Base-by-base conservation (phyloP, 2,329 filamentous ascomycete species). In the Salinomyces thailandicus region DNA sequence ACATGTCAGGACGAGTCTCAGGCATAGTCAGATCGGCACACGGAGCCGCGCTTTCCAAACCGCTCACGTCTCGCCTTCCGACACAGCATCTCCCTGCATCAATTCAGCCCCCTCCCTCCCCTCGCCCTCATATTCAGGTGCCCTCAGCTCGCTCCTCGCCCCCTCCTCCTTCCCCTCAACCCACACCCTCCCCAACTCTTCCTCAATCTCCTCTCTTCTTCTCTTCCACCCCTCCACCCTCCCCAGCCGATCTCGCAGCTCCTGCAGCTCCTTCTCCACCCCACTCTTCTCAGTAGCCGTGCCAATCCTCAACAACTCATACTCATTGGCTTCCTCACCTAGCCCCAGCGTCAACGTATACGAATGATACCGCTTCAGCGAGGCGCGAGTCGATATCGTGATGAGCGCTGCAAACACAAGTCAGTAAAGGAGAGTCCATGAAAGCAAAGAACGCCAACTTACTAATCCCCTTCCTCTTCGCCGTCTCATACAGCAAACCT, bases 381-480 rank as follows among this genome's bases (percentile, higher is more conserved):
- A 93, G 11, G 85, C 89, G 29, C 91, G 81, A 0, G 91, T 98
- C 1, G 86, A 94, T 42, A 98, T 89, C 0, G 91, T 98, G 50
- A 98, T 91, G 3, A 98, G 67, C 1, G 91, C 80, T 85, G 43
- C 8, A 31, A 11, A n/a, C n/a, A n/a, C n/a, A n/a, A n/a, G 12
- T 13, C 6, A 36, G 12, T 4, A 22, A 9, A 5, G 3, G 13
- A 30, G 14, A 26, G 16, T 30, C 19, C 27, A 38, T 19, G 20
- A 15, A 15, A 28, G 20, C 5, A 9, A 11, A 12, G n/a, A n/a
- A n/a, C n/a, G n/a, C n/a, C n/a, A 26, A 76, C 80, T 73, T 68
- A 85, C 81, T 98, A 49, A 96, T 96, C 0, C 89, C 89, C 54
- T 79, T 82, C 43, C 86, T 82, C 62, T 98, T 98, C 52, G 85